Evolutionary conservation across 768 basidiomycete species (phyloP), one percentile per base, ranked within the genome.

Genomic region (Cystobasidium onofrii): DNA sequence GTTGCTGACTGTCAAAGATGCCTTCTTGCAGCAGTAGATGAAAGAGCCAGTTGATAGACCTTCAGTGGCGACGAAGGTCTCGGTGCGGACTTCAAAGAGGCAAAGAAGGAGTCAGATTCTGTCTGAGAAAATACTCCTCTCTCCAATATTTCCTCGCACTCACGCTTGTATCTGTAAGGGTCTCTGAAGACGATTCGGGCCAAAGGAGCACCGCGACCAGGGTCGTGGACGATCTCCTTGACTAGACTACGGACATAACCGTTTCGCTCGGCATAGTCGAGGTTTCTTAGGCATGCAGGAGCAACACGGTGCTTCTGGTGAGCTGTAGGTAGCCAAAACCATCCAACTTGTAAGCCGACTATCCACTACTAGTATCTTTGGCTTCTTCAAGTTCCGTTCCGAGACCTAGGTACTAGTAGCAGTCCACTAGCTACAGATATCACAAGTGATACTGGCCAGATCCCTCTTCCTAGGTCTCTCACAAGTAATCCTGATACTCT

Each of bases 11-110:
- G 88, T 85, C 80, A 99, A 89, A 63, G 89, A 83, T 65, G 96
- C 96, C 84, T 98, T 99, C 86, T 96, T 97, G 81, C 96, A 96
- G 83, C 90, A 92, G 88, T 97, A 98, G 80, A 99, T 88, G 84
- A 98, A 99, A 75, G 94, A 92, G 79, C 96, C 96, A 78, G 96
- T 99, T 85, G 96, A 91, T 78, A 98, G 87, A 78, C 96, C 96
- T 83, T 99, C 96, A 63, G 95, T 94, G 63, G 96, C 96, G 81
- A 99, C 87, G 85, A 99, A 99, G 52, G 95, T 97, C 84, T 99
- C 96, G 81, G 89, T 86, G 83, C 91, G 91, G 84, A 93, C 66
- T 70, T 46, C n/a, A 13, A 39, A n/a, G n/a, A n/a, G n/a, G 20
- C 31, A 23, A 20, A 34, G 61, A 63, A 39, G 15, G n/a, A n/a